These are phyloP conservation scores for Termitomyces sp. DNA, from an alignment of 768 basidiomycete species.

Conservation along the genomic window DNA sequence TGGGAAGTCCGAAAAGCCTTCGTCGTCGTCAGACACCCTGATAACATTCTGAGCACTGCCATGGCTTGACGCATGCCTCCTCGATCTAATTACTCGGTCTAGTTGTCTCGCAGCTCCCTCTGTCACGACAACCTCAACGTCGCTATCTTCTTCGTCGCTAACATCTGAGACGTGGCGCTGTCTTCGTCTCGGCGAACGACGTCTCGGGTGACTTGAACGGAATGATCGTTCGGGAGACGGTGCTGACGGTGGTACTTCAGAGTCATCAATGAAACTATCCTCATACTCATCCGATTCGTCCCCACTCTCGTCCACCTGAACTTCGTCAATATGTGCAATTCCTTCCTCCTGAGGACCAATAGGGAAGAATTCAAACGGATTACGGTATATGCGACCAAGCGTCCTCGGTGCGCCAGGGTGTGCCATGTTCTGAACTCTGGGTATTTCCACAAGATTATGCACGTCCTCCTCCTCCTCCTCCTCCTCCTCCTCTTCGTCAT, in stretches of 20 bases:
- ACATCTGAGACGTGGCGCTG: background rate
- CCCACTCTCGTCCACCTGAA: constrained; percentile 11
- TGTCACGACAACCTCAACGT: constrained; percentile 5
- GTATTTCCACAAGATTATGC: background rate
- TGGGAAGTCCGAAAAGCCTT: background rate
- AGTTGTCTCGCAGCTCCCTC: background rate
- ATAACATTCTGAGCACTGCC: background rate
- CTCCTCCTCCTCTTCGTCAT: constrained; percentile 1
- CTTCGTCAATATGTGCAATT: constrained; percentile 11
- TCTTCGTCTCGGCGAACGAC: background rate
- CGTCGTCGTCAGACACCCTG: constrained; percentile 6
- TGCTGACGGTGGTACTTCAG: constrained; percentile 16
- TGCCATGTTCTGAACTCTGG: background rate
- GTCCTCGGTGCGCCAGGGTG: background rate
- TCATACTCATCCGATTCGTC: constrained; percentile 41
- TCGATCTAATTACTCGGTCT: background rate
- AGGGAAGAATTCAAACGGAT: background rate
- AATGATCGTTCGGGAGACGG: background rate
- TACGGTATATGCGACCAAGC: background rate
- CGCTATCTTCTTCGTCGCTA: background rate
- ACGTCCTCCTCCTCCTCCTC: background rate
- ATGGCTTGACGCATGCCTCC: background rate
- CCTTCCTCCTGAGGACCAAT: constrained; percentile 11
- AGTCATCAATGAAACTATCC: constrained; percentile 57
- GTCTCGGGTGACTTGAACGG: background rate